Base-by-base conservation (phyloP, 2,329 filamentous ascomycete genomes). In the Fusarium concolor region DNA sequence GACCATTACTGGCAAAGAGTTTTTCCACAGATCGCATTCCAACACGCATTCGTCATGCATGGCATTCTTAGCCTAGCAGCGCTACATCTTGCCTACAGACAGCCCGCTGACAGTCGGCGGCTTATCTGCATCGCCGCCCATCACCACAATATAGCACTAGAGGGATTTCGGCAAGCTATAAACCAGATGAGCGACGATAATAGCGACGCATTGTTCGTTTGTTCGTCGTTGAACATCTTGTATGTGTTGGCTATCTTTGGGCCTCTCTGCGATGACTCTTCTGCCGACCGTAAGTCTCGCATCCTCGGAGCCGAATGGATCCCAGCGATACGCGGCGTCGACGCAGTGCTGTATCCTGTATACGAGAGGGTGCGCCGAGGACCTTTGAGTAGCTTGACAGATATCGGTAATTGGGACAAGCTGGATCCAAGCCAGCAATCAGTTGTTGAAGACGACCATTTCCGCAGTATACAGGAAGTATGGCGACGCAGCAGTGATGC, bases 251-350 rank as follows among this genome's bases (percentile, higher is more conserved):
- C 26, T 11, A 18, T 31, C 6, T 44, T 31, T 18, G 50, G 50
- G 10, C 50, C 50, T 35, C 15, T 53, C 4, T 35, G 28, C 38
- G 38, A 53, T 15, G 10, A 4, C 20, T 15, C 22, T 18, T 43
- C 38, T 20, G 17, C 14, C 11, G 50, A 53, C 20, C 22, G 26
- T 28, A 53, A 26, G 50, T 35, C 50, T 2, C 50, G 50, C 10
- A 44, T 53, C 22, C 39, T 53, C 3, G 50, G 50, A 29, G 50
- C 29, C 3, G 38, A 29, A 8, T 53, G 50, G 50, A 53, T 53
- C 14, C 28, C 28, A 18, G 38, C 38, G 14, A 44, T 53, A 44
- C 38, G 50, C 3, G 11, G 6, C 6, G 10, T 53, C 6, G 37
- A 44, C 20, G 28, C 50, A 10, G 20, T 44, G 4, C 12, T 53